Conservation (phyloP, 2,329 filamentous ascomycete genomes). For the Apiospora marii region DNA sequence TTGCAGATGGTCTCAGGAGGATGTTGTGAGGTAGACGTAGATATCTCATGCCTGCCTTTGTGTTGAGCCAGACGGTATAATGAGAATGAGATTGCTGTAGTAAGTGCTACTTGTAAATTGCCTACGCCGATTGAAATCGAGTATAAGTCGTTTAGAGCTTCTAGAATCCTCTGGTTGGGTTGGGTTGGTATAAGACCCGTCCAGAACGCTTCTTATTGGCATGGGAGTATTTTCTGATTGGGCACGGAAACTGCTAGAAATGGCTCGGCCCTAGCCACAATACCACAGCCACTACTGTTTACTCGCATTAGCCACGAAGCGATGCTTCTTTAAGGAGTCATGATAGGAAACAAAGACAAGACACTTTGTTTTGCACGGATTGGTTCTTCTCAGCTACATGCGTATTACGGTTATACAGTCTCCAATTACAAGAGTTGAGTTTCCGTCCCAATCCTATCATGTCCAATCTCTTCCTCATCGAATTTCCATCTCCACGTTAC, state of each 20-base stretch:
- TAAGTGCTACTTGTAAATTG: background rate
- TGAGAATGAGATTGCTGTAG: background rate
- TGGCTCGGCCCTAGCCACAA: background rate
- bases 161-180: slow-evolving; percentile 13
- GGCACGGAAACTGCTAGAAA: slow-evolving; percentile 11
- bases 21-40: background rate
- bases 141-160: background rate
- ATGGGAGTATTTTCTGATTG: slow-evolving; percentile 16
- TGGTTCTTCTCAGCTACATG: background rate
- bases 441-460: background rate
- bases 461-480: background rate
- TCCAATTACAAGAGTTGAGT: background rate
- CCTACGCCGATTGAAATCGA: background rate
- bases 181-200: slow-evolving; percentile 7
- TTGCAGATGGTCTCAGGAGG: background rate
- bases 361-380: background rate
- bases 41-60: slow-evolving; percentile 15
- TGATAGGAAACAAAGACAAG: background rate
- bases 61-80: background rate
- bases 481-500: background rate
- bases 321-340: background rate
- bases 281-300: background rate
- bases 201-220: background rate
- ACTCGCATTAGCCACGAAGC: background rate
- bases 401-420: background rate